Evolutionary conservation across 352 stramenopile species (phyloP).

Genomic region (Phytophthora tubulina): DNA sequence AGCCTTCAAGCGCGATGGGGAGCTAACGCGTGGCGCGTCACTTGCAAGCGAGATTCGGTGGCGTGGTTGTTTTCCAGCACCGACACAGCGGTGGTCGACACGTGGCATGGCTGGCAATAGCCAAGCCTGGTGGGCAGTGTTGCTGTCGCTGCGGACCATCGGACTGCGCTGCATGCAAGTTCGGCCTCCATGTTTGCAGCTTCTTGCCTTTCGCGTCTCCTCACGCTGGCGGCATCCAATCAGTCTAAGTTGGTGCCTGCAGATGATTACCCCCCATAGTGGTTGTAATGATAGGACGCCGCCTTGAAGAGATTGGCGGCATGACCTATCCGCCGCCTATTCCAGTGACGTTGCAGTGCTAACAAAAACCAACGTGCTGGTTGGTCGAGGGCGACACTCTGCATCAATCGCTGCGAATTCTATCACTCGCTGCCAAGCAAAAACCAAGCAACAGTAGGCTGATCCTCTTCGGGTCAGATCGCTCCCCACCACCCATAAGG

Average conservation of each 20-base stretch:
- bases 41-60: conserved; percentile 28
- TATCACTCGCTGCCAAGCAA: no score
- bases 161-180: neutral
- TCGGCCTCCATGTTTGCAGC: neutral
- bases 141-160: conserved; percentile 1
- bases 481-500: neutral
- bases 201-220: conserved; percentile 28
- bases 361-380: conserved; percentile 2
- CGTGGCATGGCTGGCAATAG: conserved; percentile 22
- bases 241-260: conserved; percentile 24
- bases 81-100: conserved; percentile 24
- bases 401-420: neutral
- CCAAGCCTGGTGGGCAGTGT: neutral
- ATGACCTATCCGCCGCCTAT: conserved; percentile 11
- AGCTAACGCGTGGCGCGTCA: conserved; percentile 21
- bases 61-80: conserved; percentile 31
- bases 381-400: neutral
- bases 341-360: conserved; percentile 18
- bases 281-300: conserved; percentile 36
- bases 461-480: no score
- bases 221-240: conserved; percentile 31
- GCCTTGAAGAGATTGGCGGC: conserved; percentile 4
- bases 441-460: neutral
- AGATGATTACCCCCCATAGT: conserved; percentile 21
- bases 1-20: conserved; percentile 2